phyloP scores from a whole-genome alignment of 2,329 filamentous ascomycete species.

The Decorospora gaudefroyi region DNA sequence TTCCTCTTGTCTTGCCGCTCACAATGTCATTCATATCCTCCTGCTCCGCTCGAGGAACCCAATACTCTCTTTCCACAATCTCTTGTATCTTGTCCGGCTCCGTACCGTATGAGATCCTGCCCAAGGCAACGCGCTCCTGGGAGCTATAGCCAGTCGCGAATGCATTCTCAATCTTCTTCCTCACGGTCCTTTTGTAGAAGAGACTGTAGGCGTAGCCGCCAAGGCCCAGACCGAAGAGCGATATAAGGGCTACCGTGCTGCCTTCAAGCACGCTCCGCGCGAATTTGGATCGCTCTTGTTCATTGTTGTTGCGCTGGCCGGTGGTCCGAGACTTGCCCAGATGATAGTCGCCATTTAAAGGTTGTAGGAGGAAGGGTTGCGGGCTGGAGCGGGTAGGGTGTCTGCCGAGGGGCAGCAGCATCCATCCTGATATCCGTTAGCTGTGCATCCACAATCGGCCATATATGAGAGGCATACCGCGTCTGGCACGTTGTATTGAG shows the following conservation, averaged over 20 bases:
- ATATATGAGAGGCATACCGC: constrained; percentile 19
- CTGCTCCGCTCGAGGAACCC: constrained; percentile 85
- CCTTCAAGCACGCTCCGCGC: constrained; percentile 42
- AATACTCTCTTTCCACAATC: constrained; percentile 62
- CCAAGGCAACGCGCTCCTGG: constrained; percentile 40
- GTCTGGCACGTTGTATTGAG: constrained; percentile 20
- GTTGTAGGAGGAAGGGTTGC: constrained; percentile 19
- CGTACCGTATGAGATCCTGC: constrained; percentile 37
- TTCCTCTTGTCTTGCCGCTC: constrained; percentile 69
- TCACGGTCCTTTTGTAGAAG: constrained; percentile 40
- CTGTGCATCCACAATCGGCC: background rate
- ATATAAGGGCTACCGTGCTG: constrained; percentile 43
- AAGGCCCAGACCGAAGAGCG: constrained; percentile 39
- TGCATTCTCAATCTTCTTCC: constrained; percentile 43
- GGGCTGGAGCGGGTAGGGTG: constrained; percentile 22
- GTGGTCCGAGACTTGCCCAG: background rate
- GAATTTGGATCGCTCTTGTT: constrained; percentile 37
- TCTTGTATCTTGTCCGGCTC: constrained; percentile 34
- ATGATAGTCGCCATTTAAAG: constrained; percentile 2
- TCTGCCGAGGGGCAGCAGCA: constrained; percentile 35
- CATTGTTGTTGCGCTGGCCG: background rate
- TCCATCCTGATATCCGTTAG: constrained; percentile 33
- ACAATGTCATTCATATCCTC: constrained; percentile 79
- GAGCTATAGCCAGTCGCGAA: constrained; percentile 43
- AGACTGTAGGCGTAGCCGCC: constrained; percentile 43